Base-by-base conservation (phyloP, 768 basidiomycete species). In the Lentinus tigrinus region DNA sequence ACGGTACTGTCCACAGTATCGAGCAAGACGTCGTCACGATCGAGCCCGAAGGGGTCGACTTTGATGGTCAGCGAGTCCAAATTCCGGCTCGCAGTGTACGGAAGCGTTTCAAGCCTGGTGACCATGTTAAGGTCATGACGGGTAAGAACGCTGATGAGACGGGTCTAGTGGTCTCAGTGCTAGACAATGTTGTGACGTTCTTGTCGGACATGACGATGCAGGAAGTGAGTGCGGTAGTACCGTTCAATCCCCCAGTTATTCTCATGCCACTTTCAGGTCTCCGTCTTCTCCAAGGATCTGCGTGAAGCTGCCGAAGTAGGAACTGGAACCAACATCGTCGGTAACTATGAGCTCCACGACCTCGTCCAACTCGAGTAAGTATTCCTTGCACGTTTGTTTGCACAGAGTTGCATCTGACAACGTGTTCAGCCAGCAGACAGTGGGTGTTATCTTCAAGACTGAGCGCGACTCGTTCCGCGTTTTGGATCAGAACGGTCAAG, bases 91-190 rank as follows among this genome's bases (percentile, higher is more conserved):
- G 91, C 54, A 90, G 90, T 70, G 95, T 98, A 3, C 80, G 95
- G 66, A 99, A 99, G 75, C 81, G 89, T 43, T 98, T 99, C 80
- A 95, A 93, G 70, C 83, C 94, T 54, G 97, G 97, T 68, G 96
- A 98, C 74, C 97, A 99, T 67, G 94, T 99, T 74, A 98, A 98
- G 75, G 96, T 98, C 56, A 94, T 98, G 87, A 81, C 87, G 16
- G 97, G 97, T 23, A 88, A 94, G 73, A 97, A 98, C 68, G 84
- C 85, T 8, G 93, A 97, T 67, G 95, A 97, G 73, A 95, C 95
- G 3, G 97, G 97, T 76, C 80, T 98, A 65, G 96, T 99, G 37
- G 90, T 98, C 23, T 89, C 93, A 21, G 88, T 95, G 19, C 79
- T 89, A 4, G 92, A 93, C 66, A 93, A 95, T 51, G 85, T 94